Evolutionary conservation across 78 protist genomes (phyloP).

Genomic region (Mastigamoeba balamuthi): DNA sequence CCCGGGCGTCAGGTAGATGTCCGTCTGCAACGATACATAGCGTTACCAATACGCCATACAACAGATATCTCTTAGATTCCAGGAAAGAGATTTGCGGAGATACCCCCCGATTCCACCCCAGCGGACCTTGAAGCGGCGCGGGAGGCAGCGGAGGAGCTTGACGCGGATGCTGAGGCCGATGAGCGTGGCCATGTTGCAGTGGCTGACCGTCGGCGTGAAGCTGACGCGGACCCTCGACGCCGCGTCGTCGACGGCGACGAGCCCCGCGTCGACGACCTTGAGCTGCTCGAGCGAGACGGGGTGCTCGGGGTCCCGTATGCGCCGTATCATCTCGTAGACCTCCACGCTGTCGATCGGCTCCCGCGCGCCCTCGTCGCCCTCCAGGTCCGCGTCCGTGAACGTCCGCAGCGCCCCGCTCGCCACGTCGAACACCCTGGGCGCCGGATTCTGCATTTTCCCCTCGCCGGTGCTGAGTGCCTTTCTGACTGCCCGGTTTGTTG

Average conservation of each 20-base stretch:
- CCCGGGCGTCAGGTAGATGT: constrained; percentile 22
- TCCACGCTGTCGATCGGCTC: no score
- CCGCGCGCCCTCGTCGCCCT: no score
- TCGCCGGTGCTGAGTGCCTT: no score
- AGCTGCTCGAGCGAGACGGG: constrained; percentile 74
- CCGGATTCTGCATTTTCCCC: no score
- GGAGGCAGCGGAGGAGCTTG: constrained; percentile 48
- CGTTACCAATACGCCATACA: no score
- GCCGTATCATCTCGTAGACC: background rate
- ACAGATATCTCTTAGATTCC: background rate
- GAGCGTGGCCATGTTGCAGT: constrained; percentile 69
- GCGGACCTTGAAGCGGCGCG: constrained; percentile 33
- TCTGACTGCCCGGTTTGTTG: no score
- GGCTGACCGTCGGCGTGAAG: constrained; percentile 71
- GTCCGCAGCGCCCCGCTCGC: no score
- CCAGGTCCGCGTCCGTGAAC: no score
- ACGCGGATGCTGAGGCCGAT: constrained; percentile 69
- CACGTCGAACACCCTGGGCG: no score
- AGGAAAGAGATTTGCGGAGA: background rate
- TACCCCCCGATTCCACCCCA: background rate
- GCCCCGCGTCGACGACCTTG: constrained; percentile 1
- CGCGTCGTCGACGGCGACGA: constrained; percentile 25
- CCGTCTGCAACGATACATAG: no score
- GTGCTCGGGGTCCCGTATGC: constrained; percentile 74
- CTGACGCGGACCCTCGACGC: background rate